Percentiles rank a stretch among this genome's conserved stretches.
phyloP scores from a whole-genome alignment of 148 eudicot species.

The Talinum fruticosum region DNA sequence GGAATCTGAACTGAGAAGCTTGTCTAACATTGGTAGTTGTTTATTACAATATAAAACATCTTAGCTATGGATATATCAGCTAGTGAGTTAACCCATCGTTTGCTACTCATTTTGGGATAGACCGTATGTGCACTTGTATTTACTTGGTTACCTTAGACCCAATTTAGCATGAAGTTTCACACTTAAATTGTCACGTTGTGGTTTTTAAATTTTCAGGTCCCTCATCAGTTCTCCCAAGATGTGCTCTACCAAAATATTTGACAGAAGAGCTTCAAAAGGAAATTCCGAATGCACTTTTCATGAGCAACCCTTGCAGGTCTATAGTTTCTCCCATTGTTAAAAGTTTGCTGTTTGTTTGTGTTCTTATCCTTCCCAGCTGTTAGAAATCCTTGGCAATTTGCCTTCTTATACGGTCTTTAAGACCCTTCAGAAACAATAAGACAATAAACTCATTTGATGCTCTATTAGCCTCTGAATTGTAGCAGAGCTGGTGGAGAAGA shows the following conservation, averaged over 20 bases:
- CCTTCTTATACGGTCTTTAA: background rate
- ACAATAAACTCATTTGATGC: background rate
- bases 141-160: background rate
- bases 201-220: conserved; percentile 51
- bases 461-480: background rate
- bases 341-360: background rate
- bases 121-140: background rate
- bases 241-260: conserved; percentile 73
- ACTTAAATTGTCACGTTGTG: conserved; percentile 1
- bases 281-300: conserved; percentile 70
- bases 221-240: conserved; percentile 87
- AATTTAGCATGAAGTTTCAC: background rate
- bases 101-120: background rate
- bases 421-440: background rate
- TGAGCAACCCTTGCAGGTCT: conserved; percentile 95
- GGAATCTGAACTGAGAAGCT: too few relatives aligned
- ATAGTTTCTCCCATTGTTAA: background rate
- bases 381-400: background rate
- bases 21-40: too few relatives aligned
- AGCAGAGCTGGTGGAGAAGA: conserved; percentile 1
- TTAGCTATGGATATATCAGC: too few relatives aligned
- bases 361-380: background rate
- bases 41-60: too few relatives aligned
- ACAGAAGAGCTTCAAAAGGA: conserved; percentile 70
- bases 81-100: background rate